Evolutionary conservation across 164 flowering plant genomes (phyloP), one percentile per base, ranked within the genome.

Genomic region (Sedum album): DNA sequence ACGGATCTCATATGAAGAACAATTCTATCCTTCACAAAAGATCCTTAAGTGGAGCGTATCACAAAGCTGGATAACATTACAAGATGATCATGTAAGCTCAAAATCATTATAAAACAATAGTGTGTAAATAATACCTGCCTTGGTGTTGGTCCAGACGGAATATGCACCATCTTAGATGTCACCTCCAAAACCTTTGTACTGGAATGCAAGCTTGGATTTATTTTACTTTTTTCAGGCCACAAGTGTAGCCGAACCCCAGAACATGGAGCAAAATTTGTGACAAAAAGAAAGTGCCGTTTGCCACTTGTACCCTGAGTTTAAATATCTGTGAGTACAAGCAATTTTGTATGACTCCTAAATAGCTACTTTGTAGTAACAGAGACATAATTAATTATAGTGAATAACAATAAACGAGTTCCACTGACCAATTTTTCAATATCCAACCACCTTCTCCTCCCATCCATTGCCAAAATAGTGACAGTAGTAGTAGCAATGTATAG

Each of bases 391-490:
- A 65, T 33, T 33, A 31, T 4, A 35, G 14, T 38, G 14, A 28
- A 65, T 23, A 15, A 15, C 26, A 38, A 9, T 10, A 35, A 28
- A 35, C 23, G 10, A n/a, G 20, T 20, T 65, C 66, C 36, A 76
- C 93, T 81, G 28, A 95, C 99, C 93, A 88, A 82, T 78, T 85
- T 87, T 69, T 79, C 78, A 68, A 91, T 88, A 81, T 95, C 99
- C 80, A 95, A 69, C 99, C 99, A 95, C 57, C 99, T 86, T 74
- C 97, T 87, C 72, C 88, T 84, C 72, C 99, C 99, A 84, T 95
- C 99, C 97, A 92, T 92, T 26, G 99, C 96, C 77, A 95, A 77
- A 78, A 95, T 84, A 74, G 99, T 84, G 46, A 91, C 85, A 39
- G 85, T 82, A 30, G 78, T 76, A 31, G 86, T 79, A 74, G 86